A percentile compares a stretch with the other conserved stretches of the same genome.
These are phyloP conservation scores for Tricholoma sp. DNA, from an alignment of 768 basidiomycete species.

Conservation along the genomic window DNA sequence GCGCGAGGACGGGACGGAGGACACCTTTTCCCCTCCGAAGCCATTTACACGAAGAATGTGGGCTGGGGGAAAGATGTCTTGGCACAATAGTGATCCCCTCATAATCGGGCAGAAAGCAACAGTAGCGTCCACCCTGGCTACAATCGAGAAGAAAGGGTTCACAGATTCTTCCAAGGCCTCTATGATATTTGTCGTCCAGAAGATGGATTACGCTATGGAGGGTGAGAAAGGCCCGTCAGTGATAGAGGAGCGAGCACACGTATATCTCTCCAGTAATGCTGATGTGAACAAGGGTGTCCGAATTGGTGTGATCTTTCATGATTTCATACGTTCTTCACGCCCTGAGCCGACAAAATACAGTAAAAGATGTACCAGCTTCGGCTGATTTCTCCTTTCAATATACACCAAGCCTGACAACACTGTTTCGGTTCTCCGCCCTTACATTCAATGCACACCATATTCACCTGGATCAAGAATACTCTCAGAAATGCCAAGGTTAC, in stretches of 20 bases:
- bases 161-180: constrained; percentile 45
- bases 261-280: constrained; percentile 42
- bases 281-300: constrained; percentile 27
- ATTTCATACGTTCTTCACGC: not conserved
- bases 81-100: constrained; percentile 46
- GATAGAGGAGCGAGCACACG: constrained; percentile 63
- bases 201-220: constrained; percentile 44
- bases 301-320: constrained; percentile 33
- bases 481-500: constrained; percentile 64
- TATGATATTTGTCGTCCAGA: constrained; percentile 73
- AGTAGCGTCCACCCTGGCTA: constrained; percentile 42
- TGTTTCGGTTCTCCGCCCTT: constrained; percentile 84
- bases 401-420: constrained; percentile 60
- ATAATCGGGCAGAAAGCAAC: constrained; percentile 47
- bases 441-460: constrained; percentile 86
- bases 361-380: constrained; percentile 42
- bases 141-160: constrained; percentile 62
- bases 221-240: constrained; percentile 43
- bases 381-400: constrained; percentile 61
- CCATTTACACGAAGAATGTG: constrained; percentile 81
- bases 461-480: constrained; percentile 75
- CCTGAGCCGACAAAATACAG: constrained; percentile 25
- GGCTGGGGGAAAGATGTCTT: constrained; percentile 67
- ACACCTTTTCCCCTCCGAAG: constrained; percentile 64
- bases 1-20: constrained; percentile 68